phyloP scores from a whole-genome alignment of 441 rosid genomes.

The Pelargonium fulgidum region DNA sequence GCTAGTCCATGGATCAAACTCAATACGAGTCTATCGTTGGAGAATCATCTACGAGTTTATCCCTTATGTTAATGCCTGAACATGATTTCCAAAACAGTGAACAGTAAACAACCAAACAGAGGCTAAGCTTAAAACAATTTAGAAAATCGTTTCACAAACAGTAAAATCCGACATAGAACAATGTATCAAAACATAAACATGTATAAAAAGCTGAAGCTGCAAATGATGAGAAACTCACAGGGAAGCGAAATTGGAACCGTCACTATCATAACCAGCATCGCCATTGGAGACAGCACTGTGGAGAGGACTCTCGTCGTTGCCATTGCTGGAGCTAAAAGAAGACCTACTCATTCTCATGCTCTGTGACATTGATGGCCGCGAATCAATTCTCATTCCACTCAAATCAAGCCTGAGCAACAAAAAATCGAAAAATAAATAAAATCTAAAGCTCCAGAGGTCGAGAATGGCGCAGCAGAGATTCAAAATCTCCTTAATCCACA shows the following conservation, averaged over 20 bases:
- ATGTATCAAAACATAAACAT: not conserved
- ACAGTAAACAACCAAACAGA: not conserved
- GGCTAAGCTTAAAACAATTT: not conserved
- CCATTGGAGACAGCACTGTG: constrained; percentile 45
- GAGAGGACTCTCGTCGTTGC: constrained; percentile 35
- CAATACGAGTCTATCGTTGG: too few species aligned
- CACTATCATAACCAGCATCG: constrained; percentile 63
- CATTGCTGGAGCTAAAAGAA: constrained; percentile 44
- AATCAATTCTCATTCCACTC: constrained; percentile 32
- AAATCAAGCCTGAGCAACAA: constrained; percentile 2
- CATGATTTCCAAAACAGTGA: not conserved
- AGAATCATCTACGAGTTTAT: too few species aligned
- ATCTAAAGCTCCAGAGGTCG: not conserved
- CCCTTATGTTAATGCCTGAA: not conserved
- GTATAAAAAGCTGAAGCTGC: not conserved
- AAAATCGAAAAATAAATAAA: not conserved
- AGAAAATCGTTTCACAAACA: not conserved
- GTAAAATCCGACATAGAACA: not conserved
- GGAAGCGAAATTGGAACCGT: constrained; percentile 35
- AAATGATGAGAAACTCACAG: constrained; percentile 31
- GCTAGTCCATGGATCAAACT: too few species aligned
- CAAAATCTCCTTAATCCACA: not conserved
- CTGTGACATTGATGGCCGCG: constrained; percentile 36
- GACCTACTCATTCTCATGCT: constrained; percentile 46
- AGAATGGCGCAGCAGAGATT: not conserved